Conservation (phyloP, 1,284 basidiomycete genomes). For the Fomitopsis pinicola region DNA sequence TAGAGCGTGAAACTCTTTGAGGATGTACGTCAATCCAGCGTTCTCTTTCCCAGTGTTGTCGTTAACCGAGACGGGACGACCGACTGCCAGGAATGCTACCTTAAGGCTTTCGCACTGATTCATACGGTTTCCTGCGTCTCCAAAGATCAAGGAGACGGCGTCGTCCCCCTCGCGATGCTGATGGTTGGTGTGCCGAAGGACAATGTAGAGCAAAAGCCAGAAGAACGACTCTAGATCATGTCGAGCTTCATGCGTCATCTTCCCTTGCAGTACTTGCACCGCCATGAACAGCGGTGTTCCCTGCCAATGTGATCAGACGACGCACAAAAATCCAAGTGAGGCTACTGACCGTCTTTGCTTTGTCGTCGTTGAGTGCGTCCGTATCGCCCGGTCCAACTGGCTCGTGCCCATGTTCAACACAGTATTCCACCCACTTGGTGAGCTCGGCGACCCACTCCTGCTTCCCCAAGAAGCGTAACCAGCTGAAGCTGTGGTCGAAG, state of each 20-base stretch:
- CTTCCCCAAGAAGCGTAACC: background rate
- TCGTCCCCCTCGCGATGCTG: background rate
- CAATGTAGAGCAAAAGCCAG: background rate
- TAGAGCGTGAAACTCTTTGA: background rate
- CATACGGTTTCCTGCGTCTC: background rate
- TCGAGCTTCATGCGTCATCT: background rate
- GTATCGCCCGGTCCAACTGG: background rate
- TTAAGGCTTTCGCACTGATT: background rate
- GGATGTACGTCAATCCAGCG: background rate
- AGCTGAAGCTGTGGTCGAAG: background rate
- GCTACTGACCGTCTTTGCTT: background rate
- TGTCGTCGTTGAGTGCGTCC: background rate
- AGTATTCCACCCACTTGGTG: background rate
- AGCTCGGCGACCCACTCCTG: background rate
- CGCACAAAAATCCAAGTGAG: background rate
- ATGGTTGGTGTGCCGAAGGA: background rate
- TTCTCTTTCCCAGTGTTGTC: background rate
- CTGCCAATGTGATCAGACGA: background rate
- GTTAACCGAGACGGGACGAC: too few relatives aligned
- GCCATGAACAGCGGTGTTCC: background rate
- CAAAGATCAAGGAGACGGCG: background rate
- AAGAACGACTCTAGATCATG: background rate
- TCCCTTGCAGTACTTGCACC: background rate
- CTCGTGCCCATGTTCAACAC: background rate
- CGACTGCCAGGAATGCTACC: background rate